Evolutionary conservation across 768 basidiomycete species (phyloP).

Genomic region (Heimioporus sp.): DNA sequence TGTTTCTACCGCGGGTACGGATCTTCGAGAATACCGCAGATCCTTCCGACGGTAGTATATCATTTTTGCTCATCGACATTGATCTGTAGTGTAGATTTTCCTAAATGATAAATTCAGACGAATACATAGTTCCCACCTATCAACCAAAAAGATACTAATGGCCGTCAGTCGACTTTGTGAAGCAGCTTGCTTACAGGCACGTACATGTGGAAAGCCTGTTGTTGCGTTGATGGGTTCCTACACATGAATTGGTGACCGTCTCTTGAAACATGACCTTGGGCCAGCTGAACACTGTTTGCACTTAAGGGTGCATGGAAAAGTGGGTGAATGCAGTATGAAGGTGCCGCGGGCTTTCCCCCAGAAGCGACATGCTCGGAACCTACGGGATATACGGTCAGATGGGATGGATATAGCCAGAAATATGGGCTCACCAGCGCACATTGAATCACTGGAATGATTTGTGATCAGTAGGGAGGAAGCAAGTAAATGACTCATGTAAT

Average conservation of each 20-base stretch:
- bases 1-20: constrained; percentile 28
- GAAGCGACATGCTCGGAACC: constrained; percentile 49
- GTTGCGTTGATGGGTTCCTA: constrained; percentile 45
- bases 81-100: constrained; percentile 37
- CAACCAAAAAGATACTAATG: constrained; percentile 20
- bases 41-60: constrained; percentile 38
- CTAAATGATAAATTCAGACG: neutral
- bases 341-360: constrained; percentile 36
- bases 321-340: constrained; percentile 54
- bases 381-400: constrained; percentile 14
- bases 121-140: constrained; percentile 6
- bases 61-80: constrained; percentile 43
- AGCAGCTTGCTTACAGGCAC: constrained; percentile 17
- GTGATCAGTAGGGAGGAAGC: neutral
- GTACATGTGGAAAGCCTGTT: constrained; percentile 59
- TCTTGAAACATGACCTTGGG: constrained; percentile 46
- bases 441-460: constrained; percentile 39
- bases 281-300: constrained; percentile 18
- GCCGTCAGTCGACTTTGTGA: neutral
- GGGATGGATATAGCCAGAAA: neutral
- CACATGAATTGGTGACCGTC: constrained; percentile 59
- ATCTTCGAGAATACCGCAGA: constrained; percentile 37
- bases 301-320: constrained; percentile 46
- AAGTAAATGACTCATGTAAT: too few relatives aligned
- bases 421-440: constrained; percentile 44